Evolutionary conservation across 2,329 filamentous ascomycete genomes (phyloP), one percentile per base, ranked within the genome.

Genomic region (Pseudocercospora vitis): DNA sequence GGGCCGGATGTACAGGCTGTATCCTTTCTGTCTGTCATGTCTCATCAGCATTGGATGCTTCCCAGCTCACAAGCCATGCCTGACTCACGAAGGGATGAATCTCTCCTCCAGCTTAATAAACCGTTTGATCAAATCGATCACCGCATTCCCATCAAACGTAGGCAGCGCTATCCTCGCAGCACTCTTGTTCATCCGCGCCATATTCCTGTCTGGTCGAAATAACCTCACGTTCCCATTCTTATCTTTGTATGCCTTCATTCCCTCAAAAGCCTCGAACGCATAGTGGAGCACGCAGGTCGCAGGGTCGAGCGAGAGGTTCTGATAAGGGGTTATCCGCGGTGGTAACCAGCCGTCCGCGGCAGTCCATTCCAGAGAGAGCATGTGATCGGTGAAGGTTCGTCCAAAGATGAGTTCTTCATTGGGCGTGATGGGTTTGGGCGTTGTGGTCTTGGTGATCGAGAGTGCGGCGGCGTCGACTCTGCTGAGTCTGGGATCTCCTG

Each of bases 171-270:
- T 97, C 62, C 94, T 88, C 32, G 89, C 84, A 45, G 89, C 84
- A 2, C 91, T 96, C 73, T 87, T 89, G 80, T 97, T 99, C 74
- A 99, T 76, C 57, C 94, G 87, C 60, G 80, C 85, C 92, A 97
- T 97, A 79, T 99, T 99, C 81, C 84, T 94, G 72, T 95, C 87
- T 2, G 94, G 94, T 28, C 94, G 84, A 81, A 99, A 99, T 50
- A 99, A 79, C 51, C 92, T 86, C 63, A 96, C 83, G 55, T 85
- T 77, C 64, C 89, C 89, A 37, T 83, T 71, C 66, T 81, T 83
- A 76, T 95, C 90, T 74, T 92, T 95, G 81, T 99, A 99, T 56
- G 94, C 94, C 79, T 99, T 99, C 91, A 97, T 96, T 64, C 94
- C 94, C 78, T 99, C 94, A 74, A 99, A 99, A 73, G 88, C 94